Base-by-base conservation (phyloP, 768 basidiomycete species). In the Lentinula sp. region DNA sequence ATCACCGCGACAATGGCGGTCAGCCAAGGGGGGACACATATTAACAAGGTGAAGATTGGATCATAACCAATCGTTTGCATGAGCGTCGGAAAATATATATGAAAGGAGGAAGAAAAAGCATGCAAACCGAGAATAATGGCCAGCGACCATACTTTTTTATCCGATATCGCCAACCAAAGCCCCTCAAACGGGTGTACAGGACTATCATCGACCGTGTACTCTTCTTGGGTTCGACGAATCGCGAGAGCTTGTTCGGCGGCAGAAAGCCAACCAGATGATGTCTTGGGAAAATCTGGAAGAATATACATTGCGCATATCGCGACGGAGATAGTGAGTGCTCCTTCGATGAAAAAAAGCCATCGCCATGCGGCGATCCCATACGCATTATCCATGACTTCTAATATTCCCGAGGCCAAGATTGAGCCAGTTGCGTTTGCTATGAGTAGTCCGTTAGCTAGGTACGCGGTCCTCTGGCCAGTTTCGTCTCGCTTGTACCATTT, bases 401-500 rank as follows among this genome's bases (percentile, higher is more conserved):
- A 79, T 55, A 93, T 89, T 2, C 83, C 86, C 37, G 89, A 88
- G 10, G 91, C 89, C 55, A 93, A 81, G 9, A 93, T 74, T 1
- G 89, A 80, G 4, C 91, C 91, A 68, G 93, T 91, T 0, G 91
- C 91, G 75, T 93, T 94, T 57, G 84, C 85, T 59, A 92, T 84
- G 23, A 93, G 75, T 65, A 80, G 84, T 21, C 91, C 91, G 63
- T 88, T 89, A 39, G 81, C 82, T 42, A 92, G 76, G 48, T 87
- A 68, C 6, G 89, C 86, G 10, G 82, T 88, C 57, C 89, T 78
- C 56, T 84, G 74, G 40, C 87, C 89, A 46, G 93, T 75, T 68
- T 93, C 91, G 34, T 76, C 78, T 49, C 82, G 80, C 61, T 78
- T 89, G 75, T 92, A 92, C 91, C 89, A 56, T 43, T 85, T 68